Conservation (phyloP, 2,329 filamentous ascomycete species). For the Cytospora schulzeri region DNA sequence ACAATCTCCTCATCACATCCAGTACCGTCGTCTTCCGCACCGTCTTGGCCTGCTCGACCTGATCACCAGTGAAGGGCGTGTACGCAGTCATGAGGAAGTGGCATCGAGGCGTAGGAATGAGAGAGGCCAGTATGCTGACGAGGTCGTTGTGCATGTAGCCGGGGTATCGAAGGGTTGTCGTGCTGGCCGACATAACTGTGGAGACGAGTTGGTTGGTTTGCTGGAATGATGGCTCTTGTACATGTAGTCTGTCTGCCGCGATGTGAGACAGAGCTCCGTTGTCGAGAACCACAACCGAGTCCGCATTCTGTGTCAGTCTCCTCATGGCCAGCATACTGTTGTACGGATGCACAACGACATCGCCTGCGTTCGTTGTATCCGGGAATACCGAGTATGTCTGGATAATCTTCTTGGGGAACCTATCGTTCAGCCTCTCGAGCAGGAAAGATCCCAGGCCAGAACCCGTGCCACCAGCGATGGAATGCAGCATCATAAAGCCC, state of each 20-base stretch:
- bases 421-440: slow-evolving; percentile 91
- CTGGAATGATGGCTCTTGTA: slow-evolving; percentile 93
- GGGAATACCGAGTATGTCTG: slow-evolving; percentile 99
- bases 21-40: slow-evolving; percentile 97
- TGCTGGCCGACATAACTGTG: slow-evolving; percentile 98
- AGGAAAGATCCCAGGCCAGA: slow-evolving; percentile 95
- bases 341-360: slow-evolving; percentile 97
- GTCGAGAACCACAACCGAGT: slow-evolving; percentile 95
- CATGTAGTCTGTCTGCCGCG: slow-evolving; percentile 89
- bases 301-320: slow-evolving; percentile 89
- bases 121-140: slow-evolving; percentile 90
- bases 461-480: slow-evolving; percentile 94
- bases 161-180: slow-evolving; percentile 92
- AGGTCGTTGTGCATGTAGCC: slow-evolving; percentile 99
- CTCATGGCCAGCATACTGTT: slow-evolving; percentile 94
- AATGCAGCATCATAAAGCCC: slow-evolving; percentile 99
- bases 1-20: slow-evolving; percentile 91
- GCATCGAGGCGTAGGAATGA: slow-evolving; percentile 94
- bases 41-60: slow-evolving; percentile 95
- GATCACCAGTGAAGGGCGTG: slow-evolving; percentile 95
- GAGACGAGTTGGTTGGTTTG: slow-evolving; percentile 97
- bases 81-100: slow-evolving; percentile 99
- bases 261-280: slow-evolving; percentile 94
- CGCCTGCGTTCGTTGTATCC: slow-evolving; percentile 81
- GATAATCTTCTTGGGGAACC: slow-evolving; percentile 98